These are phyloP conservation scores for Rhizophora mangle DNA, from an alignment of 345 rosid genomes.

Conservation along the genomic window DNA sequence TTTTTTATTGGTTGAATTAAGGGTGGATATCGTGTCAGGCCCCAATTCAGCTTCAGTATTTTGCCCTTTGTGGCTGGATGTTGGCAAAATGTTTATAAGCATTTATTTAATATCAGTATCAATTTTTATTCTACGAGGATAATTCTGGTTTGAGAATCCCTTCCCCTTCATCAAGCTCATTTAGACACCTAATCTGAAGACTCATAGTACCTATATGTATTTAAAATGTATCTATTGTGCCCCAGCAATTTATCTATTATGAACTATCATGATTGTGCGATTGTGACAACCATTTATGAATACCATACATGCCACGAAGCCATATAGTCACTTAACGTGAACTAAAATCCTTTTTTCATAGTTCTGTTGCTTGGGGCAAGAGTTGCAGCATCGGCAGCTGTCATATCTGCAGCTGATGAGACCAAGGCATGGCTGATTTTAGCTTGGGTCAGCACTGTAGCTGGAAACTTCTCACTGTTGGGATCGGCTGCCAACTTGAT, in stretches of 20 bases:
- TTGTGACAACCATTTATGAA: not conserved
- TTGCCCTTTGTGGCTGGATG: too few species aligned
- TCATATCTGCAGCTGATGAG: conserved; percentile 45
- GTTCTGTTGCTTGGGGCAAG: conserved; percentile 71
- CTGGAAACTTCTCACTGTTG: conserved; percentile 73
- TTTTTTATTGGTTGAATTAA: not conserved
- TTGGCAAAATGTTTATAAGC: too few species aligned
- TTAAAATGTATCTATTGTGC: too few species aligned
- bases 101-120: too few species aligned
- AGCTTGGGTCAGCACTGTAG: conserved; percentile 86
- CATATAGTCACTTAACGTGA: not conserved
- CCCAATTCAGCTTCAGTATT: too few species aligned
- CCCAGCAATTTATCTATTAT: too few species aligned
- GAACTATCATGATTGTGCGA: not conserved
- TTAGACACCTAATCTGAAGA: too few species aligned
- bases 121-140: too few species aligned
- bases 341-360: conserved; percentile 14
- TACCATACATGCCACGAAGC: not conserved
- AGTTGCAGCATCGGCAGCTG: conserved; percentile 73
- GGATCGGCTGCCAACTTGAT: conserved; percentile 92
- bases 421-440: conserved; percentile 82
- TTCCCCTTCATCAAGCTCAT: too few species aligned
- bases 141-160: too few species aligned
- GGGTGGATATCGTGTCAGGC: too few species aligned
- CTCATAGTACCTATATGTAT: too few species aligned